Evolutionary conservation across 306 rosid genomes (phyloP), one percentile per base, ranked within the genome.

Genomic region (Luffa aegyptiaca): DNA sequence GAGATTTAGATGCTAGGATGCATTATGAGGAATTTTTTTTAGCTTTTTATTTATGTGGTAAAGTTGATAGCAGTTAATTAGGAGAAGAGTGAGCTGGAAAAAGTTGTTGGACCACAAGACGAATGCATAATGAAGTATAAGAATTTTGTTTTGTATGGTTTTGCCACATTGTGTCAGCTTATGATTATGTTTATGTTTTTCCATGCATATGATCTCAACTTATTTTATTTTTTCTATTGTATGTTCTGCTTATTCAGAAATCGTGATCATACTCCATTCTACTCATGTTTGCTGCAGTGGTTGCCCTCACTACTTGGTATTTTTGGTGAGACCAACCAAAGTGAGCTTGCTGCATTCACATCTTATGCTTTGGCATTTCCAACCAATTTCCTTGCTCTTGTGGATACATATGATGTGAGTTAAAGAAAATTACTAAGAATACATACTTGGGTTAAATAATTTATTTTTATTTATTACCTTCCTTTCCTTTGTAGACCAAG

Each of bases 311-410:
- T 87, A 26, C 78, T 82, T 75, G 94, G 93, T 51, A 77, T 44
- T 83, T 91, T 90, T 82, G 93, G 96, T 8, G 99, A 93, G 89
- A 96, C 99, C 85, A 96, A 96, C 90, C 99, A 87, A 82, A 93
- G 97, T 17, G 99, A 96, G 90, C 81, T 96, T n/a, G 99, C 99
- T 80, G 99, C 99, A 20, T 91, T 96, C 89, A 85, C 86, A 3
- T 96, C 99, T 7, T 96, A 96, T 82, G 99, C 99, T 7, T 84
- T 93, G 90, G 99, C 99, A 84, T 96, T 93, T 83, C 99, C 99
- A 79, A 79, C 80, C 75, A 77, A 63, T 87, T 96, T 96, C 89
- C 90, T 93, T 82, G 99, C 98, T 79, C 99, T 96, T 68, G 99
- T 96, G 71, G 99, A 96, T 87, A 96, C 99, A 44, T 96, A 96